Evolutionary conservation across 495 filamentous ascomycete genomes (phyloP), one percentile per base, ranked within the genome.

Genomic region (Penicillium robsamsonii): DNA sequence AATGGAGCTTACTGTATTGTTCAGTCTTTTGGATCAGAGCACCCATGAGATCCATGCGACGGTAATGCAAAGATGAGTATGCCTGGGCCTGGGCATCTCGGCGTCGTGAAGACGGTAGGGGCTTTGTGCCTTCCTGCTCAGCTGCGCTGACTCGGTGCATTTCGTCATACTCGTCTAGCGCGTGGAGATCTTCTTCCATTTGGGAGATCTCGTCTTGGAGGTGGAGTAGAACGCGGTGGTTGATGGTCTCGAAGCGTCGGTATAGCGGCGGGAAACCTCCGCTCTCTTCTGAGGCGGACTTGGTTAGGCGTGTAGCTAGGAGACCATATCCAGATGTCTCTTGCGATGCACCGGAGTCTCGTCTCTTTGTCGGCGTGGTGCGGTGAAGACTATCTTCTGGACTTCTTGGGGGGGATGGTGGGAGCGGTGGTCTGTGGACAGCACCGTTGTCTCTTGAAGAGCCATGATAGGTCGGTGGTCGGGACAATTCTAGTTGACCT

Each of bases 141-240:
- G 81, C 70, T 37, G 76, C 75, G 11, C 79, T 72, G 6, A 79
- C 67, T n/a, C 85, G 75, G 24, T 80, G 76, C 63, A 88, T 82
- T 20, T 87, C 87, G 57, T 92, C 87, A 22, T 82, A 79, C 31
- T 84, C 82, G 59, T 96, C 91, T 0, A 93, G 71, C 1, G 77
- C 73, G n/a, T 83, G 79, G 0, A 94, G 76, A 38, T 90, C 83
- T 61, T 89, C 85, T 62, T 92, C 90, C 48, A 94, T 76, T 49
- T 93, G 87, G 2, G 83, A 78, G 38, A 96, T 84, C 66, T 96
- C 91, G 64, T 94, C 90, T 72, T 96, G 92, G 1, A 97, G 81
- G 63, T 94, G 84, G 2, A 97, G 77, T 3, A 97, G 78, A 12
- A 96, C 76, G 17, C 93, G 86, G 65, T 96, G 90, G 63, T 96